A percentile compares a stretch with the other conserved stretches of the same genome.
These are phyloP conservation scores for Toxoplasma gondii DNA, from an alignment of 169 alveolate species.

Conservation along the genomic window DNA sequence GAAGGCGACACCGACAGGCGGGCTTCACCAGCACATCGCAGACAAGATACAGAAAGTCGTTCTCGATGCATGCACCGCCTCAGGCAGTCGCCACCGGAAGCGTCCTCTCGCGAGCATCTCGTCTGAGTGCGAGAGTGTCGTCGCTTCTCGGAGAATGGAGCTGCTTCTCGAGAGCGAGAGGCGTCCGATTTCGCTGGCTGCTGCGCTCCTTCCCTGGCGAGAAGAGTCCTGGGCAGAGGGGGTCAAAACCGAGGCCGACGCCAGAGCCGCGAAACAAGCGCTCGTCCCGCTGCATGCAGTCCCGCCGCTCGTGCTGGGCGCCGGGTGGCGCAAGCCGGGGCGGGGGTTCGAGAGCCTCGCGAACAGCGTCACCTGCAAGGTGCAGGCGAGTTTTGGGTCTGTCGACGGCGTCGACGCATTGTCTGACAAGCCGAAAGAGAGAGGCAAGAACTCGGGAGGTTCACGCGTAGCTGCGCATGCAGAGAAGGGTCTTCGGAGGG, in stretches of 20 bases:
- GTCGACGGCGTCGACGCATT: not conserved
- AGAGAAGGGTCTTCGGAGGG: not conserved
- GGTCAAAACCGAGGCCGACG: not conserved
- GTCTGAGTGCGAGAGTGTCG: not conserved
- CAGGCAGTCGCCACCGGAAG: not conserved
- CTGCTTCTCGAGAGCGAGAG: not conserved
- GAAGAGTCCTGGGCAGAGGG: not conserved
- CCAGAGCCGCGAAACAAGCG: not conserved
- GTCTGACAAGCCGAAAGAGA: not conserved
- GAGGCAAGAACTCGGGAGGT: too few species aligned
- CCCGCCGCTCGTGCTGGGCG: not conserved
- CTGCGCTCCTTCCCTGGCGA: not conserved
- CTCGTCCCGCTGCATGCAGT: not conserved
- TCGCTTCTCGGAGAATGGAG: not conserved
- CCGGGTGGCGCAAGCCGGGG: not conserved
- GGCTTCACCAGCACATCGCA: not conserved
- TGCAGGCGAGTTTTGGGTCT: not conserved
- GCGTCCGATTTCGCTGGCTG: not conserved
- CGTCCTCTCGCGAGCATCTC: not conserved
- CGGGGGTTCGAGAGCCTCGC: not conserved
- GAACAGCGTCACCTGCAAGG: not conserved
- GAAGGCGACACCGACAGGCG: not conserved
- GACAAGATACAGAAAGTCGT: constrained; percentile 1
- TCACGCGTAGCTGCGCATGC: not conserved
- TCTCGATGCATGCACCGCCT: not conserved